Conservation (phyloP, 306 rosid genomes). For the Cajanus cajan region DNA sequence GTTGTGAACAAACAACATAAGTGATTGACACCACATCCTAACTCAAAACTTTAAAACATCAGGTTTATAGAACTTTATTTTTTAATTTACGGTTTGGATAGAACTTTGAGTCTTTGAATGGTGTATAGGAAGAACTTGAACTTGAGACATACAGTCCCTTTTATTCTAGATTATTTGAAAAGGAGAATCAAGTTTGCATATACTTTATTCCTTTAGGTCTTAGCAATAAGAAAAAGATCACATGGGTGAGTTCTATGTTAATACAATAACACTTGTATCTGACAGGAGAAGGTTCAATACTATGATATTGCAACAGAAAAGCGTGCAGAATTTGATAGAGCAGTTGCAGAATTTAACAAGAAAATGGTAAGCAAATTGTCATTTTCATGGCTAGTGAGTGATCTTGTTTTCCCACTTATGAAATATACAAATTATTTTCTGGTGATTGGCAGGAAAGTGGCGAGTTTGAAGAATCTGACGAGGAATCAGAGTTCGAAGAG, state of each 20-base stretch:
- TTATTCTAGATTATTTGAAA: neutral
- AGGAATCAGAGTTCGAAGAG: constrained; percentile 55
- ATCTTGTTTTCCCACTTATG: constrained; percentile 5
- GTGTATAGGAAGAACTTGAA: neutral
- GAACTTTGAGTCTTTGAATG: neutral
- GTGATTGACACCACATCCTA: too few species aligned
- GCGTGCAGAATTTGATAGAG: constrained; percentile 84
- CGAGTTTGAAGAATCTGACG: constrained; percentile 58
- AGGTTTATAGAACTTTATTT: neutral
- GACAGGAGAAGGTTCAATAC: constrained; percentile 89
- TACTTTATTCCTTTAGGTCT: constrained; percentile 7
- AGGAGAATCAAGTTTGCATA: neutral
- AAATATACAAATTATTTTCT: constrained; percentile 7
- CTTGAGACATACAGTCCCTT: neutral
- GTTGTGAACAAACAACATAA: too few species aligned
- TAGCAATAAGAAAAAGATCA: neutral
- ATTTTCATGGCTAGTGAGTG: constrained; percentile 7
- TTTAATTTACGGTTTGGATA: neutral
- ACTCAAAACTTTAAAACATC: too few species aligned
- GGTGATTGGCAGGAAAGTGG: constrained; percentile 67
- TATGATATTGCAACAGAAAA: constrained; percentile 88
- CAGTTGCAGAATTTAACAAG: constrained; percentile 65
- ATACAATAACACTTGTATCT: constrained; percentile 20
- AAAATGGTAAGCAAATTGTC: constrained; percentile 55
- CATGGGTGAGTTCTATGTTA: neutral